phyloP scores from a whole-genome alignment of 805 yeast genomes.

The Cyberlindnera mrakii region DNA sequence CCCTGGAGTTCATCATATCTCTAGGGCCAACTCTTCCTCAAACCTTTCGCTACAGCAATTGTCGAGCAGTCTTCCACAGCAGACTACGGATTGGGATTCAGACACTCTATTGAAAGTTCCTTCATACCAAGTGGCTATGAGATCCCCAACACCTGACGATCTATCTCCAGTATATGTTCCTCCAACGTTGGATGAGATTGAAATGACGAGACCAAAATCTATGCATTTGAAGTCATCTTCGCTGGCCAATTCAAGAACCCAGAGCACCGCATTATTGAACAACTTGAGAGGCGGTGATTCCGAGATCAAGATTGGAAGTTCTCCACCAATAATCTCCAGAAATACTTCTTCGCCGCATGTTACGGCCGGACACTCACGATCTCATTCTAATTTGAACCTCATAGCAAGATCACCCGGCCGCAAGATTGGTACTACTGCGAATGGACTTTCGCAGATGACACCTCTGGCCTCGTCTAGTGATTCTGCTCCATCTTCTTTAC shows the following conservation, averaged over 20 bases:
- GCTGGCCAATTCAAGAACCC: slow-evolving; percentile 21
- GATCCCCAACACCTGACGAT: slow-evolving; percentile 42
- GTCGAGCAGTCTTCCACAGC: neutral
- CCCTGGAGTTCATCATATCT: slow-evolving; percentile 51
- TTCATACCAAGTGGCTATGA: slow-evolving; percentile 74
- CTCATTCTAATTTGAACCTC: neutral
- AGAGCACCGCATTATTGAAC: slow-evolving; percentile 20
- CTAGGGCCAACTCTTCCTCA: slow-evolving; percentile 49
- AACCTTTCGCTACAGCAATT: slow-evolving; percentile 15
- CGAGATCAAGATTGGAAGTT: neutral
- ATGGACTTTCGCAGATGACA: neutral
- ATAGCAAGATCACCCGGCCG: neutral
- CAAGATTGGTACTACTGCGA: neutral
- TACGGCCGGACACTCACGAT: neutral
- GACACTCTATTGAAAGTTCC: slow-evolving; percentile 66
- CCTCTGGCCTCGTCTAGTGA: slow-evolving; percentile 2
- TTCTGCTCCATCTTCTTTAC: slow-evolving; percentile 1
- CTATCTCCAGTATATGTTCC: slow-evolving; percentile 64
- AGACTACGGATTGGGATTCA: slow-evolving; percentile 34
- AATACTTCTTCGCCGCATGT: neutral
- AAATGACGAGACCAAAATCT: slow-evolving; percentile 20
- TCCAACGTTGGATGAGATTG: slow-evolving; percentile 15
- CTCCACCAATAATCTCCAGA: neutral
- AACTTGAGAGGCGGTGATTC: slow-evolving; percentile 16
- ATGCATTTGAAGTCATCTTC: slow-evolving; percentile 23